A percentile compares a stretch with the other conserved stretches of the same genome.
phyloP scores from a whole-genome alignment of 331 rosid genomes.

The Malus hybrid region DNA sequence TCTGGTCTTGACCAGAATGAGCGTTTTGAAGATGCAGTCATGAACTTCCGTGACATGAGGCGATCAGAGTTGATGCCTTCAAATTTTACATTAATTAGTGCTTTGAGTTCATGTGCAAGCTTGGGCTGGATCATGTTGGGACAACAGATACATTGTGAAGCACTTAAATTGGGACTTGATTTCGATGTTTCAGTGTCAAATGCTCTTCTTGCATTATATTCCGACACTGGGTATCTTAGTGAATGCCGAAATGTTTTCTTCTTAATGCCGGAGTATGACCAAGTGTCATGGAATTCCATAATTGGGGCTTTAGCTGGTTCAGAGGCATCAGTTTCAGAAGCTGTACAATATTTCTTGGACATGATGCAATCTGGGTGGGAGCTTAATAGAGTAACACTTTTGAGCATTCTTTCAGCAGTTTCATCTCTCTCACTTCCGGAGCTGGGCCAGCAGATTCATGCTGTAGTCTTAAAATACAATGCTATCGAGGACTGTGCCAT shows the following conservation, averaged over 20 bases:
- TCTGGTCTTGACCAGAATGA: conserved; percentile 81
- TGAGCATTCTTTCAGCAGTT: conserved; percentile 60
- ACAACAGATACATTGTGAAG: conserved; percentile 65
- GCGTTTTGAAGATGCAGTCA: conserved; percentile 58
- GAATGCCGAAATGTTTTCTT: conserved; percentile 59
- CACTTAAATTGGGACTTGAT: conserved; percentile 74
- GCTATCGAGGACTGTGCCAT: conserved; percentile 45
- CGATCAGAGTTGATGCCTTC: conserved; percentile 60
- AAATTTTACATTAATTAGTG: conserved; percentile 72
- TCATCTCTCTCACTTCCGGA: conserved; percentile 54
- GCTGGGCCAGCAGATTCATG: conserved; percentile 66
- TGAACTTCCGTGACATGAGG: conserved; percentile 50
- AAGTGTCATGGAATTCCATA: conserved; percentile 82
- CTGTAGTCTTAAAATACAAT: conserved; percentile 48
- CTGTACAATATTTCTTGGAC: conserved; percentile 49
- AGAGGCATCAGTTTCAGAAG: conserved; percentile 44
- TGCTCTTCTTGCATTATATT: conserved; percentile 73
- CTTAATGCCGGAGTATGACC: conserved; percentile 68
- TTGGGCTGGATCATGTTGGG: conserved; percentile 66
- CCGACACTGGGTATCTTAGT: conserved; percentile 46
- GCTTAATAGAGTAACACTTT: conserved; percentile 68
- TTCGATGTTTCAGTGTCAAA: conserved; percentile 82
- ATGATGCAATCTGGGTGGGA: conserved; percentile 74
- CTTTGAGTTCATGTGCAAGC: conserved; percentile 85
- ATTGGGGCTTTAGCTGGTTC: conserved; percentile 66